phyloP scores from a whole-genome alignment of 306 rosid genomes.

The Abrus pulchellus region DNA sequence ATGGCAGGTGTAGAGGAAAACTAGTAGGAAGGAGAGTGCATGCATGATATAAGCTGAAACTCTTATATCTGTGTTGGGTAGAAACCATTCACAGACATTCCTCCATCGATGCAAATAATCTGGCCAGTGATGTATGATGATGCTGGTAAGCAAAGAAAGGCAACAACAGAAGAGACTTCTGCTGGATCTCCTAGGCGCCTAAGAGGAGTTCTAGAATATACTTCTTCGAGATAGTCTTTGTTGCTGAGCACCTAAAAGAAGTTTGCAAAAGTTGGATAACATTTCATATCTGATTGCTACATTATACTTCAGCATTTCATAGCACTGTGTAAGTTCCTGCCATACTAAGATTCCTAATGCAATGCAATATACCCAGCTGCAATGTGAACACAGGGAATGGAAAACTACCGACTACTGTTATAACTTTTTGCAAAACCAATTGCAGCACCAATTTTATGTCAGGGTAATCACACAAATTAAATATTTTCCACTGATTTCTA shows the following conservation, averaged over 20 bases:
- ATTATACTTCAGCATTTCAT: background rate
- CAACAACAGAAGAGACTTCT: slow-evolving; percentile 77
- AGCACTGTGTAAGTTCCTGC: slow-evolving; percentile 17
- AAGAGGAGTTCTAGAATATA: slow-evolving; percentile 77
- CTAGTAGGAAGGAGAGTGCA: background rate
- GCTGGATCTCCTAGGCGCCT: slow-evolving; percentile 73
- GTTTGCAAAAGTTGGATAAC: slow-evolving; percentile 22
- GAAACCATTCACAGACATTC: slow-evolving; percentile 78
- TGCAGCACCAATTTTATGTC: background rate
- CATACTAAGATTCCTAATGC: slow-evolving; percentile 18
- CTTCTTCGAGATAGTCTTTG: slow-evolving; percentile 69
- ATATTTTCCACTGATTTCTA: background rate
- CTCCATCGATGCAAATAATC: slow-evolving; percentile 80
- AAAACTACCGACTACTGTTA: background rate
- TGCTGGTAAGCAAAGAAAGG: slow-evolving; percentile 85
- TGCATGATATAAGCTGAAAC: slow-evolving; percentile 23
- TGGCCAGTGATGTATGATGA: slow-evolving; percentile 84
- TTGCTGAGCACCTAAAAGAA: slow-evolving; percentile 67
- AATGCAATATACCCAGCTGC: slow-evolving; percentile 4
- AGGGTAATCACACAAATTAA: background rate
- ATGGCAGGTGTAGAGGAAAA: background rate
- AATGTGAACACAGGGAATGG: slow-evolving; percentile 34
- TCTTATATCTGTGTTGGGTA: slow-evolving; percentile 52
- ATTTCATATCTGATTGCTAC: background rate
- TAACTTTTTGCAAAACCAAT: slow-evolving; percentile 16